phyloP scores from a whole-genome alignment of 2,329 filamentous ascomycete species.

The Fonsecaea monophora region DNA sequence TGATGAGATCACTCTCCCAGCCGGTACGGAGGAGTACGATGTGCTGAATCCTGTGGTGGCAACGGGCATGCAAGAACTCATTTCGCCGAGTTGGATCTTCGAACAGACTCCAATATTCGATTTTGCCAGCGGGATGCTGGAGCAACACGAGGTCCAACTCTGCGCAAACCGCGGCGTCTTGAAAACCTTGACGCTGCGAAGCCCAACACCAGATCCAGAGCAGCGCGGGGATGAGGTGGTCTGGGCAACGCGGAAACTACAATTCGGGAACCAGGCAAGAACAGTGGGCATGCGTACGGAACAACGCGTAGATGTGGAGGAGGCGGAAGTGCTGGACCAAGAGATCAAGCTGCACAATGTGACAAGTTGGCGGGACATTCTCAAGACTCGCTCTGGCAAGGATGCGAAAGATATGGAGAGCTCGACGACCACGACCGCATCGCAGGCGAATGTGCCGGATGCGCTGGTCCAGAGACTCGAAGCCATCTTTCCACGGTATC shows the following conservation, averaged over 20 bases:
- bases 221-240: not conserved
- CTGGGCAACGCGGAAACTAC: conserved; percentile 6
- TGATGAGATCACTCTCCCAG: conserved; percentile 30
- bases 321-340: not conserved
- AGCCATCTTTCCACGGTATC: conserved; percentile 23
- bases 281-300: not conserved
- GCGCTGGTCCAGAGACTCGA: conserved; percentile 19
- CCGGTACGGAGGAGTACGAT: conserved; percentile 11
- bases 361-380: conserved; percentile 18
- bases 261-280: not conserved
- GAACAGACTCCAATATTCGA: conserved; percentile 38
- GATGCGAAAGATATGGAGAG: not conserved
- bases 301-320: not conserved
- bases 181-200: conserved; percentile 16
- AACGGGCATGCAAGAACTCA: conserved; percentile 33
- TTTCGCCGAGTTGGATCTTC: conserved; percentile 36
- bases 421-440: not conserved
- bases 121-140: conserved; percentile 30
- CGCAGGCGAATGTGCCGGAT: conserved; percentile 12
- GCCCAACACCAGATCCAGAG: not conserved
- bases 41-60: conserved; percentile 26
- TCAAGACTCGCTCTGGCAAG: not conserved
- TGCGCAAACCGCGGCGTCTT: conserved; percentile 33
- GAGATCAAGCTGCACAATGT: conserved; percentile 23
- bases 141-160: conserved; percentile 29